These are phyloP conservation scores for Clonostachys rosea DNA, from an alignment of 2,329 filamentous ascomycete species.

Conservation along the genomic window DNA sequence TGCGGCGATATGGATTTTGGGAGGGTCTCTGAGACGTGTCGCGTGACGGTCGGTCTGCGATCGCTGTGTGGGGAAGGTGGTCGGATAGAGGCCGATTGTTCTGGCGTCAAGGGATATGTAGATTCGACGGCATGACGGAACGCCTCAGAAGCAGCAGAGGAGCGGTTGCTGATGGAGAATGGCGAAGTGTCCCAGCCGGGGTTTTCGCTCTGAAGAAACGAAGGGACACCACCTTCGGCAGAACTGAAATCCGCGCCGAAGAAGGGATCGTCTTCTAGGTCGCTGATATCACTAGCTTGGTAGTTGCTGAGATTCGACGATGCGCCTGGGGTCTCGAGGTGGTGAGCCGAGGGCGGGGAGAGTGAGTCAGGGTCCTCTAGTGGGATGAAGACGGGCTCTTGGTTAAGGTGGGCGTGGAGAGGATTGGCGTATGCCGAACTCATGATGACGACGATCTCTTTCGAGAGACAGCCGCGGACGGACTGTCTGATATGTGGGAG, in stretches of 20 bases:
- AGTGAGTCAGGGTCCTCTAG: conserved; percentile 23
- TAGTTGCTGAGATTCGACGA: conserved; percentile 41
- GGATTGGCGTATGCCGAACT: neutral
- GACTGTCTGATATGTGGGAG: neutral
- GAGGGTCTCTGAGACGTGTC: conserved; percentile 12
- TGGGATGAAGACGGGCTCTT: neutral
- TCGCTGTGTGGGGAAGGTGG: conserved; percentile 34
- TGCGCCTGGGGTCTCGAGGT: conserved; percentile 41
- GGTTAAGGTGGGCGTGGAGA: conserved; percentile 1
- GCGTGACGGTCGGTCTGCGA: conserved; percentile 15
- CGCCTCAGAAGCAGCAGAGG: conserved; percentile 5
- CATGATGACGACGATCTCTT: neutral
- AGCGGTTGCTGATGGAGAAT: conserved; percentile 4
- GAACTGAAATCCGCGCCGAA: conserved; percentile 43
- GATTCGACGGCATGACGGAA: conserved; percentile 15
- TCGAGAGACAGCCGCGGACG: neutral
- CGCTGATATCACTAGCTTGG: conserved; percentile 37
- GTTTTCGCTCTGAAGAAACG: conserved; percentile 34
- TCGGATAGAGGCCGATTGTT: conserved; percentile 43
- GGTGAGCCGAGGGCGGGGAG: conserved; percentile 30
- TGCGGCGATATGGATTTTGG: conserved; percentile 33
- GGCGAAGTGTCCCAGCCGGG: conserved; percentile 12
- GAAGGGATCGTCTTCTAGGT: conserved; percentile 43
- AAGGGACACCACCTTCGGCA: conserved; percentile 31
- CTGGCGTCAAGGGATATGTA: conserved; percentile 44